These are phyloP conservation scores for Saitozyma sp. DNA, from an alignment of 768 basidiomycete species.

Conservation along the genomic window DNA sequence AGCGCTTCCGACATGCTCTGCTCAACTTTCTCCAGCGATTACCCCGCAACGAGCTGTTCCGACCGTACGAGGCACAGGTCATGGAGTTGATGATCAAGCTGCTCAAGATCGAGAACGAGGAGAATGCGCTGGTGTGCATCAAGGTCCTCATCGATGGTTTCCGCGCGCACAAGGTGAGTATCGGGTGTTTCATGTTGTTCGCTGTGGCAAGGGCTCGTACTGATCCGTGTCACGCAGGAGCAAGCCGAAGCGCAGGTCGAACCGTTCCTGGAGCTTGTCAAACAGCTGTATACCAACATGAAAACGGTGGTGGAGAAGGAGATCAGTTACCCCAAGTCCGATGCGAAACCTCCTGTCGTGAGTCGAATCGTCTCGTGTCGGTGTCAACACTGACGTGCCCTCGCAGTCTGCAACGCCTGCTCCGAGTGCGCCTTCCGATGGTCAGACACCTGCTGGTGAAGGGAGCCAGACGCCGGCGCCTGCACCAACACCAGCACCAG, in stretches of 20 bases:
- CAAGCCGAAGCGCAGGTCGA: constrained; percentile 68
- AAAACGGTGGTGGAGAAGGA: constrained; percentile 69
- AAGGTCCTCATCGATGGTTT: constrained; percentile 88
- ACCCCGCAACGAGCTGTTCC: constrained; percentile 74
- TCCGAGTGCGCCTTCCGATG: too few species aligned
- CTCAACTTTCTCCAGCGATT: constrained; percentile 88
- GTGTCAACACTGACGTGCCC: constrained; percentile 5
- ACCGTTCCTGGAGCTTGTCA: constrained; percentile 78
- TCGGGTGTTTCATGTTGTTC: too few species aligned
- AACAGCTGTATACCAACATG: constrained; percentile 74
- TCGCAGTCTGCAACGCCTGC: constrained; percentile 13
- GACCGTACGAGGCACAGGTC: constrained; percentile 66
- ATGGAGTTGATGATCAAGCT: constrained; percentile 79
- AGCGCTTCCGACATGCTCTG: constrained; percentile 79
- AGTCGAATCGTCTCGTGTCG: background rate
- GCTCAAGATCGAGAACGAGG: constrained; percentile 89
- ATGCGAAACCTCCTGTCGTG: too few species aligned
- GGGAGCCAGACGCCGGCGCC: too few species aligned
- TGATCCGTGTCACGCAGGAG: constrained; percentile 17
- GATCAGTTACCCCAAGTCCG: constrained; percentile 52
- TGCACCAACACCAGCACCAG: constrained; percentile 8
- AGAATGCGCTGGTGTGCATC: constrained; percentile 84
- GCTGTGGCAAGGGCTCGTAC: background rate
- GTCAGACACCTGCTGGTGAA: too few species aligned
- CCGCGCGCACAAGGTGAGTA: constrained; percentile 64